Percentiles rank a stretch among this genome's conserved stretches.
Conservation (phyloP, 1,139 yeast species). For the Pichia sp. region DNA sequence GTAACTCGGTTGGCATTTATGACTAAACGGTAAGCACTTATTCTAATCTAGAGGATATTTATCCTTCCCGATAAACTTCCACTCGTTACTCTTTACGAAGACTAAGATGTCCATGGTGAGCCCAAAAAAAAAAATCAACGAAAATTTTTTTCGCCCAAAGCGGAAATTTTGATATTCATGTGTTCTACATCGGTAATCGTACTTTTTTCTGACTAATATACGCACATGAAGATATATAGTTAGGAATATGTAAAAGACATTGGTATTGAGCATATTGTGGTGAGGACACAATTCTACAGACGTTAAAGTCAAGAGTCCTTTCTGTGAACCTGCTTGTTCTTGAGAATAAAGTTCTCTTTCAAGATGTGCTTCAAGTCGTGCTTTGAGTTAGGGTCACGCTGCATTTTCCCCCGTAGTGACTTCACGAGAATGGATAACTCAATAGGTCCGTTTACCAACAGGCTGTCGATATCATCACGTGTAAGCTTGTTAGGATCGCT, state of each 20-base stretch:
- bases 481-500: conserved; percentile 10
- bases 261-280: background rate
- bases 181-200: background rate
- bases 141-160: conserved; percentile 3
- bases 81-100: too few relatives aligned
- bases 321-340: conserved; percentile 37
- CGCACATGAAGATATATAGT: background rate
- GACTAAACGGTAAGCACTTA: too few relatives aligned
- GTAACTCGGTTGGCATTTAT: conserved; percentile 20
- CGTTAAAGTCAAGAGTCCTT: conserved; percentile 9
- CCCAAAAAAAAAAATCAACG: background rate
- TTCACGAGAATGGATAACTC: conserved; percentile 63
- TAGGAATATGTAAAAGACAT: background rate
- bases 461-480: conserved; percentile 53
- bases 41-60: too few relatives aligned
- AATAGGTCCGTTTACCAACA: conserved; percentile 57
- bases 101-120: background rate
- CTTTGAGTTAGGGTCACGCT: conserved; percentile 60
- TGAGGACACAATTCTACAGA: too few relatives aligned
- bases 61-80: too few relatives aligned
- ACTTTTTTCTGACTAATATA: background rate
- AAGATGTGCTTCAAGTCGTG: conserved; percentile 63
- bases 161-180: background rate
- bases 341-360: conserved; percentile 62
- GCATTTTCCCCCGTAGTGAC: conserved; percentile 58